phyloP scores from a whole-genome alignment of 345 rosid genomes.

The Syzygium oleosum region DNA sequence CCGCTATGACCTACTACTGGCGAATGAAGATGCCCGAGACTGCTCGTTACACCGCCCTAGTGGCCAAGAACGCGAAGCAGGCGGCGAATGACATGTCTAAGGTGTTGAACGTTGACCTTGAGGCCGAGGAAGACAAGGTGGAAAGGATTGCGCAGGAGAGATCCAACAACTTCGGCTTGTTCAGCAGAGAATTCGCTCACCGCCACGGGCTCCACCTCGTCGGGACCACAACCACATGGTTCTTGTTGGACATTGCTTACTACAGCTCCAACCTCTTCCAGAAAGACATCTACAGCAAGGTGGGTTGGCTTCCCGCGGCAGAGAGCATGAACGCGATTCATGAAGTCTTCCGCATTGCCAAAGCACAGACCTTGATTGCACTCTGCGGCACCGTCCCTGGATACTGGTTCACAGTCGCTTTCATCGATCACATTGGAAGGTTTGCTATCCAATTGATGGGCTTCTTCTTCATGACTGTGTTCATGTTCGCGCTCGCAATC shows the following conservation, averaged over 20 bases:
- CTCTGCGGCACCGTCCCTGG: conserved; percentile 63
- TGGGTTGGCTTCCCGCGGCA: conserved; percentile 43
- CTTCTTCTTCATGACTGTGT: conserved; percentile 57
- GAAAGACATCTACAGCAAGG: conserved; percentile 40
- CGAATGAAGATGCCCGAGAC: conserved; percentile 39
- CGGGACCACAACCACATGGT: conserved; percentile 32
- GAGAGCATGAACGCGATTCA: conserved; percentile 34
- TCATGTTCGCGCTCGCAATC: conserved; percentile 56
- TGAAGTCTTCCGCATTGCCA: conserved; percentile 38
- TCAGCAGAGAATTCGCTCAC: conserved; percentile 14
- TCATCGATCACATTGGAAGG: conserved; percentile 53
- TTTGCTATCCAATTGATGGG: conserved; percentile 49
- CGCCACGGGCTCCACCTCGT: conserved; percentile 32
- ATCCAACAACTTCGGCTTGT: conserved; percentile 18
- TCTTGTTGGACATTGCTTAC: conserved; percentile 32
- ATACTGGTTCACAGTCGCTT: conserved; percentile 51
- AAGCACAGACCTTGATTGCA: conserved; percentile 49
- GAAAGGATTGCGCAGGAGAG: neutral
- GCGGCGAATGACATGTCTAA: conserved; percentile 43
- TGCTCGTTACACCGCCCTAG: conserved; percentile 36
- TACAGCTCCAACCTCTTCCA: conserved; percentile 35
- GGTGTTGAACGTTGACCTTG: conserved; percentile 28
- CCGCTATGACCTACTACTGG: conserved; percentile 28
- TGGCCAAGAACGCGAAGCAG: conserved; percentile 36
- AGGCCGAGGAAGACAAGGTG: conserved; percentile 23